Evolutionary conservation across 352 stramenopile genomes (phyloP).

Genomic region (Phytophthora hibernalis): DNA sequence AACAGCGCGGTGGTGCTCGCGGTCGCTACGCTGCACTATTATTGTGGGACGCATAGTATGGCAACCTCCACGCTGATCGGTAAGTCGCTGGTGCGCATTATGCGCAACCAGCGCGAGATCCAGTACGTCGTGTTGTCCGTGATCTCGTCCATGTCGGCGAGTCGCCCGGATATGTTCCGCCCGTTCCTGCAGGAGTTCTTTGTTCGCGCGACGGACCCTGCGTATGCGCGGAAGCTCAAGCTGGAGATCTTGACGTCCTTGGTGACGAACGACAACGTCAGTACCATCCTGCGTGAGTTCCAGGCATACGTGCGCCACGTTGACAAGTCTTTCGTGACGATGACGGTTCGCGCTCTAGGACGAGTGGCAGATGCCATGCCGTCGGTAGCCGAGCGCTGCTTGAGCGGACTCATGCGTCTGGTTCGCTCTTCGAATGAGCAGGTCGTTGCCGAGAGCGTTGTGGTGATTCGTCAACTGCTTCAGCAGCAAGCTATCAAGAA

Average conservation of each 20-base stretch:
- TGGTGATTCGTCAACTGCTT: conserved; percentile 96
- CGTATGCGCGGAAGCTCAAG: conserved; percentile 97
- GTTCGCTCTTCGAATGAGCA: conserved; percentile 87
- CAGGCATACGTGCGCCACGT: conserved; percentile 96
- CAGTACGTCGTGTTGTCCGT: conserved; percentile 97
- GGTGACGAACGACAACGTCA: conserved; percentile 92
- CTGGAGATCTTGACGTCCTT: conserved; percentile 97
- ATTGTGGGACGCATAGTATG: conserved; percentile 93
- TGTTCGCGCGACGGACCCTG: conserved; percentile 94
- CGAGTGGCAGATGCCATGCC: conserved; percentile 92
- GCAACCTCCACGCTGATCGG: conserved; percentile 92
- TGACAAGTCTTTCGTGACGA: conserved; percentile 95
- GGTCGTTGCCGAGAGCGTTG: conserved; percentile 95
- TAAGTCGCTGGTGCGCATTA: conserved; percentile 97
- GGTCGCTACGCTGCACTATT: conserved; percentile 97
- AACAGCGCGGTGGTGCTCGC: conserved; percentile 98
- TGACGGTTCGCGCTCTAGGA: conserved; percentile 93
- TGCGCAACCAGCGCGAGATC: conserved; percentile 97
- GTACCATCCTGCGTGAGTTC: conserved; percentile 96
- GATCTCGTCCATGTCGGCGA: conserved; percentile 95
- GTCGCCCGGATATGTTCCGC: conserved; percentile 96
- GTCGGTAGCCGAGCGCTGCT: conserved; percentile 89
- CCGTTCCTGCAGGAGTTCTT: conserved; percentile 98
- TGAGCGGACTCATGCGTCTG: conserved; percentile 89
- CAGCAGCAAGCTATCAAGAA: conserved; percentile 88